Conservation (phyloP, 768 basidiomycete species). For the Ramaria sp. region DNA sequence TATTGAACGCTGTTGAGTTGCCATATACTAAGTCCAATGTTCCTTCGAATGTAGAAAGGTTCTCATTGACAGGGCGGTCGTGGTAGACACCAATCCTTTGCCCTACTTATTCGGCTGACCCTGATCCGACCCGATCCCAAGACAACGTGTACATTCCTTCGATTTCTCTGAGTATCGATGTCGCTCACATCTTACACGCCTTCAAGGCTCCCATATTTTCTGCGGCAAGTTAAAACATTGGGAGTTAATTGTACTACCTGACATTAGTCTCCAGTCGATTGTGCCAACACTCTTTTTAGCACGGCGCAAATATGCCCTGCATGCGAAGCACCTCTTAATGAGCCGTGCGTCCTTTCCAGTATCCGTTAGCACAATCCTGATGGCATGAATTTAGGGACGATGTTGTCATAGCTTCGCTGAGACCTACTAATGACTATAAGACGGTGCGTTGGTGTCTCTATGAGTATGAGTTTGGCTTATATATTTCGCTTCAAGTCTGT, state of each 20-base stretch:
- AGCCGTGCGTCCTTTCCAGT: slow-evolving; percentile 45
- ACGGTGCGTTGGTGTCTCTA: slow-evolving; percentile 39
- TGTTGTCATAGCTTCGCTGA: slow-evolving; percentile 48
- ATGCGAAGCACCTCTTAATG: slow-evolving; percentile 69
- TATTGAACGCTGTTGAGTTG: not conserved
- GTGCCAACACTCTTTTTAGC: slow-evolving; percentile 77
- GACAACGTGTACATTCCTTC: slow-evolving; percentile 42
- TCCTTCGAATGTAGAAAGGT: slow-evolving; percentile 41
- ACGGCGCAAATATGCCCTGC: slow-evolving; percentile 73
- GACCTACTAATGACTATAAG: slow-evolving; percentile 86
- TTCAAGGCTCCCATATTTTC: slow-evolving; percentile 76
- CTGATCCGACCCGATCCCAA: slow-evolving; percentile 22
- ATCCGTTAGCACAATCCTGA: not conserved
- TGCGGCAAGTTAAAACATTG: slow-evolving; percentile 38
- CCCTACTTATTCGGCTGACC: slow-evolving; percentile 5
- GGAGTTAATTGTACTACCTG: too few relatives aligned
- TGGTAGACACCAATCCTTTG: slow-evolving; percentile 39
- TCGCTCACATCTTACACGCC: not conserved
- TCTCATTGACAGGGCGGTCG: slow-evolving; percentile 72
- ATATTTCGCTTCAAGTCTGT: slow-evolving; percentile 47
- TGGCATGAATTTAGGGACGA: slow-evolving; percentile 34
- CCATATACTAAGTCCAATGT: not conserved
- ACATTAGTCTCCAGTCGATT: slow-evolving; percentile 43
- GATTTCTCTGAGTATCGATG: not conserved
- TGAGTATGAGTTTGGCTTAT: too few relatives aligned